Conservation (phyloP, 495 filamentous ascomycete species). For the Trypethelium eluteriae region DNA sequence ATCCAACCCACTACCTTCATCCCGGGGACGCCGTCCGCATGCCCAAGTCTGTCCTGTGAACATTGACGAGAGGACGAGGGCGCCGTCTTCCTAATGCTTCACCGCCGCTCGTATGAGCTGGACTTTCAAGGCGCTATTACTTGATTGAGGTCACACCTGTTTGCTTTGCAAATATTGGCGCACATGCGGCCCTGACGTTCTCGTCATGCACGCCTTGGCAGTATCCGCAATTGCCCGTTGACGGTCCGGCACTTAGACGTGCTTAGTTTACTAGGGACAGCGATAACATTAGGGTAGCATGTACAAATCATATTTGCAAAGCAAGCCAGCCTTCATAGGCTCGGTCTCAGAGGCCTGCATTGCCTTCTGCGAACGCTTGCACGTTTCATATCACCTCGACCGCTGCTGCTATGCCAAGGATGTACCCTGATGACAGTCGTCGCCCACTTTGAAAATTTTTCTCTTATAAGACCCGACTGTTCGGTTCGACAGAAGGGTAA, state of each 20-base stretch:
- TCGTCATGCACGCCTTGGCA: background rate
- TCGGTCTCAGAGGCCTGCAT: conserved; percentile 9
- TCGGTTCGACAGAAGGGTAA: conserved; percentile 6
- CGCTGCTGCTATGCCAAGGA: background rate
- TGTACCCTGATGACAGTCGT: background rate
- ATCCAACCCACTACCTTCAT: background rate
- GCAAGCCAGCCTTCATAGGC: background rate
- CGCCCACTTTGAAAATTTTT: background rate
- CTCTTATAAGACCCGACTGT: background rate
- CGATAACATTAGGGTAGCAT: background rate
- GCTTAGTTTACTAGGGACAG: background rate
- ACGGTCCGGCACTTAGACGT: background rate
- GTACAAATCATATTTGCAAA: background rate
- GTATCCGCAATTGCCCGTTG: background rate
- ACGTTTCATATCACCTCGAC: background rate
- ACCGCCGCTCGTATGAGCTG: background rate
- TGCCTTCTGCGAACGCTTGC: background rate
- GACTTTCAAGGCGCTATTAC: background rate
- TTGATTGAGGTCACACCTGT: conserved; percentile 7
- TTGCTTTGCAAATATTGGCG: conserved; percentile 3
- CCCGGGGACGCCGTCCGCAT: background rate
- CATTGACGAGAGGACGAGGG: background rate
- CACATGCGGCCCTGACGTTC: background rate
- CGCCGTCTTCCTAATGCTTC: background rate
- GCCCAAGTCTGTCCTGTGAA: no score